phyloP scores from a whole-genome alignment of 176 grass and related monocot species.

The Pharus latifolius region DNA sequence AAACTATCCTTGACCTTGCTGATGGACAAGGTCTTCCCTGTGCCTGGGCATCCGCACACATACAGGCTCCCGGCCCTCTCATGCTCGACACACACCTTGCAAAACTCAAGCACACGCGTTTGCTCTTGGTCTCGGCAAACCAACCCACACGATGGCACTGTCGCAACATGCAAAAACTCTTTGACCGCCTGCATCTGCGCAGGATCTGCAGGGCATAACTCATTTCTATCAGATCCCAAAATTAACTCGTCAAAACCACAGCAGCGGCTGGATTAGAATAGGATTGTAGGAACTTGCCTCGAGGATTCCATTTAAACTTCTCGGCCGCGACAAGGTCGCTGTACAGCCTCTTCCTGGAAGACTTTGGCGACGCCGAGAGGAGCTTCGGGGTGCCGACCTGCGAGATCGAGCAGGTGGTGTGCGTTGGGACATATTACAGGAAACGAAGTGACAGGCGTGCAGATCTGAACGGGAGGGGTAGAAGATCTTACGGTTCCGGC shows the following conservation, averaged over 20 bases:
- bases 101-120: slow-evolving; percentile 64
- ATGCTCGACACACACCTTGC: slow-evolving; percentile 41
- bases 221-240: neutral
- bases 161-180: slow-evolving; percentile 70
- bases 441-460: neutral
- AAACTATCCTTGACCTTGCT: slow-evolving; percentile 55
- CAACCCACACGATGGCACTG: slow-evolving; percentile 41
- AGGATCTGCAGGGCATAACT: slow-evolving; percentile 37
- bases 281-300: slow-evolving; percentile 25
- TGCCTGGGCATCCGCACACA: slow-evolving; percentile 76
- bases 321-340: slow-evolving; percentile 25
- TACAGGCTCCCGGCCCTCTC: slow-evolving; percentile 69
- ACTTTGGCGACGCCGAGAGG: slow-evolving; percentile 56
- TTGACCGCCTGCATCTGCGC: slow-evolving; percentile 65
- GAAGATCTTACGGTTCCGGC: slow-evolving; percentile 17
- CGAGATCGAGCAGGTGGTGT: slow-evolving; percentile 20
- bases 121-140: slow-evolving; percentile 74
- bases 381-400: slow-evolving; percentile 21
- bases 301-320: slow-evolving; percentile 56
- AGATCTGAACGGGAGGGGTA: neutral
- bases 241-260: neutral
- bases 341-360: slow-evolving; percentile 74
- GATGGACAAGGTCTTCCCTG: slow-evolving; percentile 84
- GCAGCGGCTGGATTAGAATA: neutral
- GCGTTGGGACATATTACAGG: neutral